A percentile compares a stretch with the other conserved stretches of the same genome.
Evolutionary conservation across 768 basidiomycete species (phyloP).

Genomic region (Lactarius psammicola): DNA sequence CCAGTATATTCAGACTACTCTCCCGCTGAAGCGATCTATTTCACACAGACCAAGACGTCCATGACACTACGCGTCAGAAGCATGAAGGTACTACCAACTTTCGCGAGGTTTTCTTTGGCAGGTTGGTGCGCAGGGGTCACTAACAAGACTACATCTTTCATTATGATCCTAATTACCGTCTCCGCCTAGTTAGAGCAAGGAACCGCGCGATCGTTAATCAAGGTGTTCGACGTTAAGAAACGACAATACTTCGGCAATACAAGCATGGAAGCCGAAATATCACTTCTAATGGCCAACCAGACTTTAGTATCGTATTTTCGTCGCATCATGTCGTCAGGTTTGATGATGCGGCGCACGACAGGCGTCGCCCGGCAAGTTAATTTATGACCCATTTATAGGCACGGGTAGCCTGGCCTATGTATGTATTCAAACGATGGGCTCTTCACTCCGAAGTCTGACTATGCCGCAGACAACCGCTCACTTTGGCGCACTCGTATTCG

Average conservation of each 20-base stretch:
- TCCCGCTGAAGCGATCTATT: not conserved
- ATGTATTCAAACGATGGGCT: conserved; percentile 30
- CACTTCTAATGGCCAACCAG: conserved; percentile 95
- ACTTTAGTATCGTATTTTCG: conserved; percentile 55
- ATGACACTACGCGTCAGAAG: conserved; percentile 45
- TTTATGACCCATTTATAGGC: conserved; percentile 96
- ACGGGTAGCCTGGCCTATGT: conserved; percentile 93
- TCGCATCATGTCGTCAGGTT: not conserved
- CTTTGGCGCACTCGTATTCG: conserved; percentile 84
- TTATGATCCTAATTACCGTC: not conserved
- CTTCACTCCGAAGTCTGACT: not conserved
- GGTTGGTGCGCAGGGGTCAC: conserved; percentile 64
- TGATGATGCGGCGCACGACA: conserved; percentile 34
- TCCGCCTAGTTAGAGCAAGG: conserved; percentile 54
- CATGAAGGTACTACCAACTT: conserved; percentile 68
- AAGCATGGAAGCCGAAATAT: conserved; percentile 96
- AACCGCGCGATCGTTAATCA: conserved; percentile 63
- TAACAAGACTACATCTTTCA: not conserved
- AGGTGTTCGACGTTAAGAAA: conserved; percentile 83
- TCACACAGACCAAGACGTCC: conserved; percentile 48
- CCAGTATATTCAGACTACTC: not conserved
- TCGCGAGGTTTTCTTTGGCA: conserved; percentile 75
- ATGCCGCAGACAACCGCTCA: conserved; percentile 68
- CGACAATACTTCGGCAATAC: conserved; percentile 92
- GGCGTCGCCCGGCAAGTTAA: conserved; percentile 84